Evolutionary conservation across 1,139 yeast genomes (phyloP).

Genomic region (Candida freyschussii): DNA sequence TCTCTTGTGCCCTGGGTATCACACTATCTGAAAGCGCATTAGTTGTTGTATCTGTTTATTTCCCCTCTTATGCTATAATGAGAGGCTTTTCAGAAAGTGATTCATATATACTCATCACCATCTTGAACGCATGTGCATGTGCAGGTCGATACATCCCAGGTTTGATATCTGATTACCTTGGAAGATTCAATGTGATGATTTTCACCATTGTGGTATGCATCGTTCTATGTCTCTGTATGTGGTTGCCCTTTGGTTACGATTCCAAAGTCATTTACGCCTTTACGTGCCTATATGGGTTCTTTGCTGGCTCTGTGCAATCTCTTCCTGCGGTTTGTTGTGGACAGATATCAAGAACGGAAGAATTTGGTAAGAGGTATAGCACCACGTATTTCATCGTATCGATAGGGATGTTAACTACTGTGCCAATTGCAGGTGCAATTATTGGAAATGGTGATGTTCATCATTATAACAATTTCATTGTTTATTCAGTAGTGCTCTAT

Average conservation of each 20-base stretch:
- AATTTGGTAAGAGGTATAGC: constrained; percentile 45
- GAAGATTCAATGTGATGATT: constrained; percentile 48
- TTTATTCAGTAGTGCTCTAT: constrained; percentile 34
- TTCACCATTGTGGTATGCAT: constrained; percentile 33
- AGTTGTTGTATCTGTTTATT: constrained; percentile 41
- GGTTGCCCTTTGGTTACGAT: constrained; percentile 50
- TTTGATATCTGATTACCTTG: constrained; percentile 41
- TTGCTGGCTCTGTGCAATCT: constrained; percentile 41
- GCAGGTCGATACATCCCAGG: constrained; percentile 47
- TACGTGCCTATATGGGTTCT: constrained; percentile 49
- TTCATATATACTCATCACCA: constrained; percentile 42
- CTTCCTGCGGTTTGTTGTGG: constrained; percentile 47
- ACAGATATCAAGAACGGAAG: constrained; percentile 53
- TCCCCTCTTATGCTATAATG: constrained; percentile 45
- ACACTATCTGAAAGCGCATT: constrained; percentile 38
- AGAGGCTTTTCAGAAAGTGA: constrained; percentile 39
- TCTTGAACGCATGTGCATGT: constrained; percentile 43
- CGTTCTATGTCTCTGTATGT: constrained; percentile 38
- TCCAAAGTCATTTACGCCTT: constrained; percentile 33
- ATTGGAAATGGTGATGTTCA: constrained; percentile 33
- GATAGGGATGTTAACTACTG: constrained; percentile 41
- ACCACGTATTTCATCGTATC: constrained; percentile 41
- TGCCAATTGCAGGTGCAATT: constrained; percentile 35
- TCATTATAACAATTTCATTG: constrained; percentile 34
- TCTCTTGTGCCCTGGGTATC: constrained; percentile 40